A percentile compares a stretch with the other conserved stretches of the same genome.
These are phyloP conservation scores for Eutypella sp. DNA, from an alignment of 2,329 filamentous ascomycete species.

Conservation along the genomic window DNA sequence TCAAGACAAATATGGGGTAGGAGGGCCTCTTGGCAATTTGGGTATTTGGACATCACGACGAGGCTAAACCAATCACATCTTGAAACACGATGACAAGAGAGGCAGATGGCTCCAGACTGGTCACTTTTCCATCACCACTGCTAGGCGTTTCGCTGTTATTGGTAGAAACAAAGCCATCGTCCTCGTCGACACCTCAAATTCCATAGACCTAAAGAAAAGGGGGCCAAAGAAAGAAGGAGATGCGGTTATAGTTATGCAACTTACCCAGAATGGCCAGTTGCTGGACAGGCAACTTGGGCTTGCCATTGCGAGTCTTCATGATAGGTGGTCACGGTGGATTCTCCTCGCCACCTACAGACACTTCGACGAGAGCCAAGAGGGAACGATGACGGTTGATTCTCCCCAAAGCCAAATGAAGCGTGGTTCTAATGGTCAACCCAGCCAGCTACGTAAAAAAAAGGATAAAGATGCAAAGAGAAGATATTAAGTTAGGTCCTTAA, in stretches of 20 bases:
- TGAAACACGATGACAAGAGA: background rate
- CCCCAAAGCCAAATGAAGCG: no score
- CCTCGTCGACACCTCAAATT: background rate
- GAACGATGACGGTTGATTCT: no score
- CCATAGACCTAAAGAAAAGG: no score
- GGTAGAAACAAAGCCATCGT: background rate
- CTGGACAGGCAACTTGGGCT: constrained; percentile 65
- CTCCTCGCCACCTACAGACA: no score
- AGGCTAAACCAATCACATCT: background rate
- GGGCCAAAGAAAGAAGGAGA: background rate
- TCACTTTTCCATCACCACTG: background rate
- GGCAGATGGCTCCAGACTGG: background rate
- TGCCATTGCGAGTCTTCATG: constrained; percentile 21
- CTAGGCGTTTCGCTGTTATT: no score
- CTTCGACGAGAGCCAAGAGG: background rate
- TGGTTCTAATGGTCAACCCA: no score
- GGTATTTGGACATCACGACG: background rate
- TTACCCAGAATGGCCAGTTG: constrained; percentile 76
- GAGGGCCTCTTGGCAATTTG: background rate
- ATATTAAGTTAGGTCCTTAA: no score
- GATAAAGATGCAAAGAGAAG: no score
- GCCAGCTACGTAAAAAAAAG: no score
- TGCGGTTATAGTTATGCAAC: constrained; percentile 20
- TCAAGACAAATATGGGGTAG: constrained; percentile 1
- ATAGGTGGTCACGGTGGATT: constrained; percentile 14